Conservation (phyloP, 352 stramenopile genomes). For the Ophiocytium majus region DNA sequence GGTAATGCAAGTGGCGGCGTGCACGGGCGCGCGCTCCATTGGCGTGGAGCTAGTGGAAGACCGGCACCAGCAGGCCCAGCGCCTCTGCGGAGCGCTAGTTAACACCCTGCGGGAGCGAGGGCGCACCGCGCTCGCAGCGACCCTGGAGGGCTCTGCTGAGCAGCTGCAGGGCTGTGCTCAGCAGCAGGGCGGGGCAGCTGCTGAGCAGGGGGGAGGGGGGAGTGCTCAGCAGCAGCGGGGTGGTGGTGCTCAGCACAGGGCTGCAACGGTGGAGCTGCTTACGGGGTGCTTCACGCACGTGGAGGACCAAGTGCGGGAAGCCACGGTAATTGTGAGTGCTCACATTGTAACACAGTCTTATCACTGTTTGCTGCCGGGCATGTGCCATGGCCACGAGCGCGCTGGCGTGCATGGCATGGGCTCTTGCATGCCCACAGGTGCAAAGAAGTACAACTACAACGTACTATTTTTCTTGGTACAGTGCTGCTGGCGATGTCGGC, state of each 20-base stretch:
- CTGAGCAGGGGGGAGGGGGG: background rate
- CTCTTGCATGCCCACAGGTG: no score
- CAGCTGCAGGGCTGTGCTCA: background rate
- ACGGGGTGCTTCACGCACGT: background rate
- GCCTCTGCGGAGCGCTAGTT: background rate
- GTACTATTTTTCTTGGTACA: no score
- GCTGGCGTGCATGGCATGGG: no score
- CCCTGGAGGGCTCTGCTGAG: background rate
- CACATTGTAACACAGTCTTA: no score
- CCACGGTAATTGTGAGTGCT: background rate
- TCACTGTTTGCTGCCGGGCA: no score
- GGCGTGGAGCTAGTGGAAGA: background rate
- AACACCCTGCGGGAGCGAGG: background rate
- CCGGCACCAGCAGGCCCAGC: background rate
- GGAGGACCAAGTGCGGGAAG: background rate
- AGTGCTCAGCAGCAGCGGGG: background rate
- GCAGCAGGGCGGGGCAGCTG: background rate
- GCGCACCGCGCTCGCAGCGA: background rate
- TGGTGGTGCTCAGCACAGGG: background rate
- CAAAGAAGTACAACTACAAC: no score
- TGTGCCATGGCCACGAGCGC: no score
- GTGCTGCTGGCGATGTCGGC: no score
- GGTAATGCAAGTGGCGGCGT: background rate
- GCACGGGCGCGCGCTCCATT: background rate
- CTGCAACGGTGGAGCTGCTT: background rate